These are phyloP conservation scores for Plasmopara muralis DNA, from an alignment of 352 stramenopile species.

Conservation along the genomic window DNA sequence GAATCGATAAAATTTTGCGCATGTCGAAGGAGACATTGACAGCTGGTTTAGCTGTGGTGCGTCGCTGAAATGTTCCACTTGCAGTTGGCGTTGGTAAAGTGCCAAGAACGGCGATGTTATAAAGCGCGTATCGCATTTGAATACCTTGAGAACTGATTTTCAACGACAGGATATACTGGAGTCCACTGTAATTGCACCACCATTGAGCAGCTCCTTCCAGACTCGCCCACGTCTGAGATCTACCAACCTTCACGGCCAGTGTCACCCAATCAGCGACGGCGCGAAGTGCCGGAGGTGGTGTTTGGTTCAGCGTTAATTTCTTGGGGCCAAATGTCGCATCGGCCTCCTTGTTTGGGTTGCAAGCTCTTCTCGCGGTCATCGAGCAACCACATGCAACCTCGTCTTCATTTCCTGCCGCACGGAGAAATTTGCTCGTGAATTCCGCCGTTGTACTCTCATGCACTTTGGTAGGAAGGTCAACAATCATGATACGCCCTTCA, in stretches of 20 bases:
- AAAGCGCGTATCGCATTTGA: conserved; percentile 5
- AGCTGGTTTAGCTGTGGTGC: conserved; percentile 1
- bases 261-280: conserved; percentile 7
- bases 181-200: conserved; percentile 10
- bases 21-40: conserved; percentile 12
- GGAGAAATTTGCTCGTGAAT: no score
- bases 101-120: conserved; percentile 4
- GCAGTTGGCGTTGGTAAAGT: conserved; percentile 3
- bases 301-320: conserved; percentile 5
- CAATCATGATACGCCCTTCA: no score
- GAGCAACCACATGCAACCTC: no score
- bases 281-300: conserved; percentile 2
- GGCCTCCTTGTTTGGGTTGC: no score
- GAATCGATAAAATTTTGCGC: conserved; percentile 1
- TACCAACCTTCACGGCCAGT: conserved; percentile 1
- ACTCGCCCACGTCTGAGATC: conserved; percentile 1
- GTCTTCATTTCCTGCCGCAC: no score
- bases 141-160: conserved; percentile 4
- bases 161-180: conserved; percentile 13
- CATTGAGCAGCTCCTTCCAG: conserved; percentile 1
- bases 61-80: conserved; percentile 8
- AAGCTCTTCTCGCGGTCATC: no score
- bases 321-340: neutral
- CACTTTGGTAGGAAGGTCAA: no score
- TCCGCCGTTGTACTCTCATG: no score